These are phyloP conservation scores for Craterostigma plantagineum DNA, from an alignment of 257 asterid genomes.

Conservation along the genomic window DNA sequence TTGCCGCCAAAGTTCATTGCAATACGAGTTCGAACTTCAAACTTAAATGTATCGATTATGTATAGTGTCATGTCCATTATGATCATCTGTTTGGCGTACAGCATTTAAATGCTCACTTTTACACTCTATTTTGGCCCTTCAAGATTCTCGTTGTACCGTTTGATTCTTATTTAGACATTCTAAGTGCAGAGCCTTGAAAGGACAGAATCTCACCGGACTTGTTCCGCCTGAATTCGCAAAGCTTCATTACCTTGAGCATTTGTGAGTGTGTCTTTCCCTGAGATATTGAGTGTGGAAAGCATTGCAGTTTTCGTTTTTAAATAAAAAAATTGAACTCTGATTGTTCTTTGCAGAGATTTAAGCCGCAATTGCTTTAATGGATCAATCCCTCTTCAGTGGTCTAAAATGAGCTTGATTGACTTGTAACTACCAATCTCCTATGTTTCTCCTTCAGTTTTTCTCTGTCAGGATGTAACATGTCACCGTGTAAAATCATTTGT, in stretches of 20 bases:
- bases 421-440: slow-evolving; percentile 25
- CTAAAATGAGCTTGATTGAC: slow-evolving; percentile 44
- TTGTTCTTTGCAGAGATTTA: slow-evolving; percentile 53
- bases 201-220: slow-evolving; percentile 57
- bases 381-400: slow-evolving; percentile 62
- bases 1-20: no score
- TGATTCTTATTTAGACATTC: slow-evolving; percentile 8
- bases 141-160: no score
- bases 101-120: no score
- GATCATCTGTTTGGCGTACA: no score
- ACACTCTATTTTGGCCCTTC: no score
- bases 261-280: slow-evolving; percentile 28
- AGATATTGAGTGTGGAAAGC: neutral
- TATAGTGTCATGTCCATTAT: no score
- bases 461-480: neutral
- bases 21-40: no score
- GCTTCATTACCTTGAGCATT: slow-evolving; percentile 48
- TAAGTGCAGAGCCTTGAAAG: slow-evolving; percentile 60
- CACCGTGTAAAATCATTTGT: neutral
- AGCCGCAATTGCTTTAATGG: slow-evolving; percentile 68
- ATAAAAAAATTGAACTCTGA: neutral
- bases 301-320: slow-evolving; percentile 60
- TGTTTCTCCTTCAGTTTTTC: slow-evolving; percentile 5
- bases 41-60: no score
- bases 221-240: slow-evolving; percentile 56